Evolutionary conservation across 257 asterid species (phyloP).

Genomic region (Ballota nigra): DNA sequence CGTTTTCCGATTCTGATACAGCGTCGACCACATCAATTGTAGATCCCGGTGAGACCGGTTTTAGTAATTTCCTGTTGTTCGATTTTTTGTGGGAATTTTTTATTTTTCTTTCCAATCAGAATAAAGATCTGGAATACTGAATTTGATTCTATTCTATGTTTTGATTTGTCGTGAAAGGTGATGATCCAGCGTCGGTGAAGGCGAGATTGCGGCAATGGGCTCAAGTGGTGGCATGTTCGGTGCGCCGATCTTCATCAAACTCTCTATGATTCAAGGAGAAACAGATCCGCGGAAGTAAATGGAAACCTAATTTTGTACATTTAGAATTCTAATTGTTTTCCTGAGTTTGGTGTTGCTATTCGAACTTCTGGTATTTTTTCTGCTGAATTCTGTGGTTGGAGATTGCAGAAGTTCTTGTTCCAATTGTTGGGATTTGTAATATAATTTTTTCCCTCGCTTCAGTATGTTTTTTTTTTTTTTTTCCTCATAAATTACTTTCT

Average conservation of each 20-base stretch:
- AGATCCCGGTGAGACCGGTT: slow-evolving; percentile 21
- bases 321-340: background rate
- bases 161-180: slow-evolving; percentile 34
- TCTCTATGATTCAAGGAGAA: background rate
- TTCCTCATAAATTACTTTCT: too few relatives aligned
- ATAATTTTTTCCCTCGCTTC: background rate
- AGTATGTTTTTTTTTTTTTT: background rate
- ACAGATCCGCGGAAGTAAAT: background rate
- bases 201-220: slow-evolving; percentile 65
- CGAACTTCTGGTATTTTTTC: background rate
- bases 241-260: slow-evolving; percentile 37
- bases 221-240: slow-evolving; percentile 64
- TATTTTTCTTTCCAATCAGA: background rate
- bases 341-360: slow-evolving; percentile 14
- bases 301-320: background rate
- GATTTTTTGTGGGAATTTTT: too few relatives aligned
- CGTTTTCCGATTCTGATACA: slow-evolving; percentile 36
- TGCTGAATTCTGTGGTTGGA: slow-evolving; percentile 23
- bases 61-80: background rate
- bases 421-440: slow-evolving; percentile 25
- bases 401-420: slow-evolving; percentile 18
- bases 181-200: slow-evolving; percentile 48
- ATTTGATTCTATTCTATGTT: background rate
- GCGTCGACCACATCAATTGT: slow-evolving; percentile 25
- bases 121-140: background rate